Percentiles rank a stretch among this genome's conserved stretches.
Conservation (phyloP, 352 stramenopile genomes). For the Blastocystis sp. region DNA sequence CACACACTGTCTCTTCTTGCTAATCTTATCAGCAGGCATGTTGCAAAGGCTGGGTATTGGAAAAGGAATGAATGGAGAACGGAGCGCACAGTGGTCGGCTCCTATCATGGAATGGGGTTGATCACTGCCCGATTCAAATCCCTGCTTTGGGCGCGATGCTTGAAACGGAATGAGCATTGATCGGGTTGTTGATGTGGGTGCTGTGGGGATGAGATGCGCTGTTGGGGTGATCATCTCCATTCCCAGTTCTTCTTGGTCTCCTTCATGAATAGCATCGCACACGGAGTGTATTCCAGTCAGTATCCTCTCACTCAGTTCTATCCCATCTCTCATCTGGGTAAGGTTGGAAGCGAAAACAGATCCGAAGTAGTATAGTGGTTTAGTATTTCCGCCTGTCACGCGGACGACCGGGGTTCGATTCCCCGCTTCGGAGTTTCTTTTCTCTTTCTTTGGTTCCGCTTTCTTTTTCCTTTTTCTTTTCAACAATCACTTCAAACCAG, state of each 20-base stretch:
- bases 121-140: neutral
- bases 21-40: constrained; percentile 82
- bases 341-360: neutral
- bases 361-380: constrained; percentile 73
- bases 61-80: neutral
- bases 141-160: too few species aligned
- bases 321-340: neutral
- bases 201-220: too few species aligned
- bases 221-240: neutral
- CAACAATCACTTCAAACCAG: constrained; percentile 53
- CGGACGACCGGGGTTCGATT: constrained; percentile 71
- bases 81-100: neutral
- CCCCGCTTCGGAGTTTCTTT: constrained; percentile 68
- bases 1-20: constrained; percentile 99
- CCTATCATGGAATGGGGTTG: neutral
- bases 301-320: too few species aligned
- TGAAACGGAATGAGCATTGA: too few species aligned
- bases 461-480: constrained; percentile 15
- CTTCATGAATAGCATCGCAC: neutral
- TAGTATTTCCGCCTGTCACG: constrained; percentile 71
- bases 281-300: too few species aligned
- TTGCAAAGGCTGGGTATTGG: constrained; percentile 1
- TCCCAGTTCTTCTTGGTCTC: neutral
- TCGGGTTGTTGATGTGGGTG: too few species aligned
- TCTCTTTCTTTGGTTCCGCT: neutral